Base-by-base conservation (phyloP, 1,284 basidiomycete genomes). In the Mycena citricolor region DNA sequence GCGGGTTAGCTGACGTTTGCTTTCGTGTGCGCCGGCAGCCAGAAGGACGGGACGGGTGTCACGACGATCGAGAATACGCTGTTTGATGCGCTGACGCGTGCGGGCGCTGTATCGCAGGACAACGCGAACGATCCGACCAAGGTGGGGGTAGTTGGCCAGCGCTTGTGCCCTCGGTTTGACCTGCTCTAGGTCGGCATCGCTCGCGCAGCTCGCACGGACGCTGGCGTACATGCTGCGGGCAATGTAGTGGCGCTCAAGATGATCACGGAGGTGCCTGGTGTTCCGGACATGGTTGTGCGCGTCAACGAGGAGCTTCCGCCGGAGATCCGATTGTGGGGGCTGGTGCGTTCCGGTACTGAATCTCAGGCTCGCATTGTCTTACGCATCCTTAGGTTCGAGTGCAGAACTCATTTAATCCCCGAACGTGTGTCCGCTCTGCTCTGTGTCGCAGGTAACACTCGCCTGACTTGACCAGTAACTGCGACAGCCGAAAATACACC, bases 191-290 rank as follows among this genome's bases (percentile, higher is more conserved):
- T 94, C 40, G 81, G 77, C 36, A 77, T 99, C 11, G 84, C 83
- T 32, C 81, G 97, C 28, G 91, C 95, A 2, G 97, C 97, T 5
- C 76, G 97, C 2, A 99, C 97, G 1, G 97, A 99, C 64, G 90
- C 94, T 1, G 97, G 97, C 14, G 97, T 99, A 5, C 94, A 98
- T 61, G 97, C 97, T 5, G 94, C 94, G 5, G 91, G 94, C 10
- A 99, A 99, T 62, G 73, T 93, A 21, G 83, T 97, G 12, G 91
- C 90, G 7, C 75, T 97, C 63, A 97, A 97, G 66, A 76, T 95
- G 71, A 97, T 97, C 57, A 76, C 83, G 17, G 65, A 73, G 16
- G 76, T 90, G 10, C 89, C 91, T 2, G 81, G 81, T 11, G 74
- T 89, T 2, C 69, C 74, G 21, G 83, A 87, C 56, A 67, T 95